Evolutionary conservation across 768 basidiomycete genomes (phyloP).

Genomic region (Hirschioporus abietinus): DNA sequence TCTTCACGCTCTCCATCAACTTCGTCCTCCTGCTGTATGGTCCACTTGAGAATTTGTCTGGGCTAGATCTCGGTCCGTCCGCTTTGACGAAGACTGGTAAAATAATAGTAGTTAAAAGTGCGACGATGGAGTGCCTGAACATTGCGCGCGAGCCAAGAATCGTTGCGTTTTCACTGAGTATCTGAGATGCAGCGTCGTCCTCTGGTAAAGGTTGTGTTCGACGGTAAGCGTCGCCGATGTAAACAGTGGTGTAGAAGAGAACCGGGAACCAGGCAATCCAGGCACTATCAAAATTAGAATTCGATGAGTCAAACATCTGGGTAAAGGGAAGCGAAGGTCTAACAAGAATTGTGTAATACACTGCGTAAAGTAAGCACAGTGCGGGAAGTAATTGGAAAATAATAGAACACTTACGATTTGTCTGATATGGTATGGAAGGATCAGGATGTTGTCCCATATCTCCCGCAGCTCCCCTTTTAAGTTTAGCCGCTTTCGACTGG

Average conservation of each 20-base stretch:
- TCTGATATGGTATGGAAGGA: slow-evolving; percentile 68
- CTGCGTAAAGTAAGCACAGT: slow-evolving; percentile 29
- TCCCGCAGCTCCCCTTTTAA: slow-evolving; percentile 46
- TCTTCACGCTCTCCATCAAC: slow-evolving; percentile 1
- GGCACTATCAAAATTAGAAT: slow-evolving; percentile 36
- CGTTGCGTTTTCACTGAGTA: slow-evolving; percentile 62
- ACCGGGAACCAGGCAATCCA: slow-evolving; percentile 94
- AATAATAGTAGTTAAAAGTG: slow-evolving; percentile 60
- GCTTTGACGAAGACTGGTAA: slow-evolving; percentile 58
- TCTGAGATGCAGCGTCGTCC: slow-evolving; percentile 22
- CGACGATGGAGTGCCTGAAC: slow-evolving; percentile 68
- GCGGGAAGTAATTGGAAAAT: background rate
- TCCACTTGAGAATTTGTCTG: slow-evolving; percentile 15
- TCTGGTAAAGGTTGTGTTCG: slow-evolving; percentile 31
- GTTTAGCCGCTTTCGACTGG: slow-evolving; percentile 23
- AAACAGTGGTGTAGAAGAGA: slow-evolving; percentile 83
- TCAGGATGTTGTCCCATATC: slow-evolving; percentile 66
- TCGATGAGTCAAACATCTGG: background rate
- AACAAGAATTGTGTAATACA: slow-evolving; percentile 80
- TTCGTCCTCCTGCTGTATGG: background rate
- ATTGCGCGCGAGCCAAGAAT: slow-evolving; percentile 81
- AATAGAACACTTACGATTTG: slow-evolving; percentile 60
- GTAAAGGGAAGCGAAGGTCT: slow-evolving; percentile 20
- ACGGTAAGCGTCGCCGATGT: slow-evolving; percentile 84
- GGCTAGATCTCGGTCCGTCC: slow-evolving; percentile 9